These are phyloP conservation scores for Raphanus raphanistrum DNA, from an alignment of 345 rosid genomes.

Conservation along the genomic window DNA sequence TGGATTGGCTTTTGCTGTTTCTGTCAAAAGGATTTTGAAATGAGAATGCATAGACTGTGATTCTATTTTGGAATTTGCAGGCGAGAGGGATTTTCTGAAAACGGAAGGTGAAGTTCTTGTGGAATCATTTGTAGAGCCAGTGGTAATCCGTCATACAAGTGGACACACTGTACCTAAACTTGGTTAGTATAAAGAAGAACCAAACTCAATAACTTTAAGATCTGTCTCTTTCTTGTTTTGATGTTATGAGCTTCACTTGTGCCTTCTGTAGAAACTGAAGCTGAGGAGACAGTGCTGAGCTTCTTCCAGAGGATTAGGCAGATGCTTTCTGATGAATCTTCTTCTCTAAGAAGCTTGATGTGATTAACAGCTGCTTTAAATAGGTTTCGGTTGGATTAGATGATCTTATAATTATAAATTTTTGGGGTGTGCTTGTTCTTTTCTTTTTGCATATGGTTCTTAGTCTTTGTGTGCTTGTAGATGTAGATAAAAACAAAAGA, in stretches of 20 bases:
- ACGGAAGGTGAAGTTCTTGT: conserved; percentile 40
- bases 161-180: conserved; percentile 56
- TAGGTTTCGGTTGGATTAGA: not conserved
- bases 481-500: not conserved
- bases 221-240: not conserved
- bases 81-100: conserved; percentile 27
- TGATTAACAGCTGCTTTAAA: conserved; percentile 9
- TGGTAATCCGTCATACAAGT: conserved; percentile 48
- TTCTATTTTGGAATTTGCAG: not conserved
- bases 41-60: not conserved
- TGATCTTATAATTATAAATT: not conserved
- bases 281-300: conserved; percentile 34
- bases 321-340: conserved; percentile 27
- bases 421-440: not conserved
- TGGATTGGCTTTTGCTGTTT: too few species aligned
- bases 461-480: not conserved
- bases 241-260: conserved; percentile 9
- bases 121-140: conserved; percentile 54
- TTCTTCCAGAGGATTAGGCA: conserved; percentile 40
- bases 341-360: conserved; percentile 25
- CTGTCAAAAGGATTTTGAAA: too few species aligned
- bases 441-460: not conserved
- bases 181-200: conserved; percentile 37
- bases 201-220: not conserved
- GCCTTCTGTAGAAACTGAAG: conserved; percentile 34